Evolutionary conservation across 495 filamentous ascomycete species (phyloP), one percentile per base, ranked within the genome.

Genomic region (Xylaria intraflava): DNA sequence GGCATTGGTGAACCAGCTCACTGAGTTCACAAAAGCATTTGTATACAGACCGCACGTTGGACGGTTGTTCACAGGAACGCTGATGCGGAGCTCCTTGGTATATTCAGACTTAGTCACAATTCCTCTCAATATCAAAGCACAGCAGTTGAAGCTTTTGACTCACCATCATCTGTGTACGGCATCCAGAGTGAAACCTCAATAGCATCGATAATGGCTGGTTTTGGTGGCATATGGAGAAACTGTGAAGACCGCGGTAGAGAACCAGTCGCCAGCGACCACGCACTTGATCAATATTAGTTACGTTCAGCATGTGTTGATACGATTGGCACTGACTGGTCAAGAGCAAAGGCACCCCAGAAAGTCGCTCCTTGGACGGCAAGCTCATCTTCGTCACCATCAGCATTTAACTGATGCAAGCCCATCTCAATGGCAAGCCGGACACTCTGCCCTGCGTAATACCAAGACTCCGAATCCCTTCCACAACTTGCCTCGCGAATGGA

Each of bases 281-380:
- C 80, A 50, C 83, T 86, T 58, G 20, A 30, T 22, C 19, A 36
- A 31, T 35, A 62, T 73, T 56, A 69, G 66, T 44, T 49, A 51
- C 55, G 23, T 43, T 51, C 47, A 40, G 20, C 36, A 56, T 46
- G 24, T 33, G 7, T 19, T 1, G 29, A 44, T 29, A 36, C 35
- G 41, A 19, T 23, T 38, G 48, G 47, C 38, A 59, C 75, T 64
- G 76, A 86, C 84, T 85, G 84, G 62, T 88, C 84, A 26, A 87
- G 69, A 20, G 79, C 79, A 64, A 86, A 87, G 8, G 81, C 79
- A 22, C 82, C 84, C 84, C 84, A 87, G 57, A 88, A 87, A 6
- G 84, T 88, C 10, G 84, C 83, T 20, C 77, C 76, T 45, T 84
- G 76, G 11, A 86, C 83, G 31, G 82, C 81, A 33, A 76, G 68